phyloP scores from a whole-genome alignment of 495 filamentous ascomycete genomes.

The Hypoxylon fuscum region DNA sequence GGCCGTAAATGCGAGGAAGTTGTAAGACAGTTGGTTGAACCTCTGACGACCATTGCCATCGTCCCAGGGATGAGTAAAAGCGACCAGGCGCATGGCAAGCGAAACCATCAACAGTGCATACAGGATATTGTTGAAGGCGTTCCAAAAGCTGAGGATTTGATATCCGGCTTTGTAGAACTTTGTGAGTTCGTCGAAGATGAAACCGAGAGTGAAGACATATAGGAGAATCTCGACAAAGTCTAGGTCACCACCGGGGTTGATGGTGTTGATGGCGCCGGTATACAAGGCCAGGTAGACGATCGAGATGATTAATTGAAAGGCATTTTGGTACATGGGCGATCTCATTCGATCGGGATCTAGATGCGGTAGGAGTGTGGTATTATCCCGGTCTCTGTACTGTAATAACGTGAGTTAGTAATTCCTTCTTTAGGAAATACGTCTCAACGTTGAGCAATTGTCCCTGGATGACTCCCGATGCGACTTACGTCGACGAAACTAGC shows the following conservation, averaged over 20 bases:
- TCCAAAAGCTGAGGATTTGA: slow-evolving; percentile 94
- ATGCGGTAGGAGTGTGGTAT: slow-evolving; percentile 78
- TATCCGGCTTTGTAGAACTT: slow-evolving; percentile 95
- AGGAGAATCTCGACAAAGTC: slow-evolving; percentile 86
- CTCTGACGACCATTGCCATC: slow-evolving; percentile 62
- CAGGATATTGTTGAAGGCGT: slow-evolving; percentile 85
- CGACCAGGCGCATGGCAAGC: slow-evolving; percentile 79
- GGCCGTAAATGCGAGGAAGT: slow-evolving; percentile 88
- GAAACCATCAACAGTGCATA: slow-evolving; percentile 80
- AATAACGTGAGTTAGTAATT: no score
- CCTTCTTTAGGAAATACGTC: no score
- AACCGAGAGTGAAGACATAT: slow-evolving; percentile 92
- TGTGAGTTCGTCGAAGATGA: slow-evolving; percentile 82
- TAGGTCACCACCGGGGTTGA: slow-evolving; percentile 78
- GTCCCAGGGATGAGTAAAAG: slow-evolving; percentile 66
- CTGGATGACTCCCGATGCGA: no score
- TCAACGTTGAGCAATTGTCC: no score
- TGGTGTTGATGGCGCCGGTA: slow-evolving; percentile 89
- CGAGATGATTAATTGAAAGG: slow-evolving; percentile 83
- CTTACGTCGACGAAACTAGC: slow-evolving; percentile 82
- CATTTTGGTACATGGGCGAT: slow-evolving; percentile 90
- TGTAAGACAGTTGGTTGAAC: slow-evolving; percentile 86
- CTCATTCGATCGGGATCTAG: slow-evolving; percentile 95
- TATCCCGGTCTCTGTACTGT: slow-evolving; percentile 80
- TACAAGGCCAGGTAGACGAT: slow-evolving; percentile 85